Base-by-base conservation (phyloP, 768 basidiomycete genomes). In the Boletus coccyginus region DNA sequence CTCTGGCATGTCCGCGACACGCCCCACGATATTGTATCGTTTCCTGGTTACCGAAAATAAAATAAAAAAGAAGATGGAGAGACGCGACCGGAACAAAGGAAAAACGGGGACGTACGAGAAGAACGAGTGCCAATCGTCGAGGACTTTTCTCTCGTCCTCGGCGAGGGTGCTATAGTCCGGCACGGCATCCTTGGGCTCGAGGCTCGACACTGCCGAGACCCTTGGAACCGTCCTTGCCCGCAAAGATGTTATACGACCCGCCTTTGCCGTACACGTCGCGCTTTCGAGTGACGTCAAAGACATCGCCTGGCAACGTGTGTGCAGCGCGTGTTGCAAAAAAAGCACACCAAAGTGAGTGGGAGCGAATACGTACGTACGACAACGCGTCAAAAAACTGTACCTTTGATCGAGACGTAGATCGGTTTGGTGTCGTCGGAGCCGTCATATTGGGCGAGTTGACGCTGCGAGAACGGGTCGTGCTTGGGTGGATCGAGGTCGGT, bases 391-490 rank as follows among this genome's bases (percentile, higher is more conserved):
- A 21, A 21, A 21, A 21, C 27, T 42, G 55, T 21, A 86, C 92
- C 92, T 79, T 97, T 98, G 75, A 98, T 95, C 32, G 93, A 88
- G 42, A 98, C 88, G 62, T 89, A 94, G 58, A 98, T 91, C 1
- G 92, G 91, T 62, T 82, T 83, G 40, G 71, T 65, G 0, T 78
- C 68, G 59, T 86, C 81, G 0, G 77, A 74, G 17, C 95, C 95
- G 70, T 94, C 84, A 69, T 78, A 94, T 63, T 78, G 59, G 39
- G 78, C 84, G 56, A 98, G 78, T 27, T 27, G 60, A 90, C 72
- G 58, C 81, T 80, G 77, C 0, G 90, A 88, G 75, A 84, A 90
- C 0, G 90, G 87, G 68, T 92, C 87, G 60, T 87, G 76, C 71
- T 90, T 90, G 19, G 92, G 90, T 1, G 87, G 82, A 14, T 74